Evolutionary conservation across 345 rosid species (phyloP).

Genomic region (Eutrema heterophyllum): DNA sequence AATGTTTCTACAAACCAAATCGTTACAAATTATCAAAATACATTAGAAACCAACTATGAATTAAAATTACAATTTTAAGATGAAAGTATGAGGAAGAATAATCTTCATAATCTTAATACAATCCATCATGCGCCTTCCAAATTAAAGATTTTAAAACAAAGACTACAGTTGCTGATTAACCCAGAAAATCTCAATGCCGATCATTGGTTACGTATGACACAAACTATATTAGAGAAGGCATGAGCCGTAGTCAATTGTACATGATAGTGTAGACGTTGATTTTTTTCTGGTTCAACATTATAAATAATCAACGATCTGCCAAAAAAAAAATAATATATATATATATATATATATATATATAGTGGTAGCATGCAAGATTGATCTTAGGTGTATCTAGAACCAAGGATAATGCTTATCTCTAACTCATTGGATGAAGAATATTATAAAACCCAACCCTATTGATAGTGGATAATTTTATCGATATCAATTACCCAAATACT

Average conservation of each 20-base stretch:
- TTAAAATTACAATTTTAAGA: neutral
- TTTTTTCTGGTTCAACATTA: neutral
- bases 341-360: neutral
- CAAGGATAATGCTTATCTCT: neutral
- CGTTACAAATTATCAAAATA: neutral
- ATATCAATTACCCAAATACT: too few relatives aligned
- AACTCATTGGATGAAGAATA: neutral
- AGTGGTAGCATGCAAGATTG: neutral
- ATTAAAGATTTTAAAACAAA: neutral
- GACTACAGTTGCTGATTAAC: neutral
- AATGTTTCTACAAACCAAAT: neutral
- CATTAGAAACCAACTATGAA: neutral
- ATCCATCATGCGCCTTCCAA: neutral
- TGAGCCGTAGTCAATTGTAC: neutral
- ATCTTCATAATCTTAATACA: neutral
- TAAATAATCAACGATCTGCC: neutral
- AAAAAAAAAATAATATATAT: neutral
- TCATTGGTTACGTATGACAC: neutral
- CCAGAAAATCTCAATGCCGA: neutral
- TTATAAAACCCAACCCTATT: neutral
- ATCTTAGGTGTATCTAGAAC: slow-evolving; percentile 5
- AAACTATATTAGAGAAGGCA: neutral
- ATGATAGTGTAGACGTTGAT: neutral
- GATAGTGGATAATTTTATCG: too few relatives aligned
- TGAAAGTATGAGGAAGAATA: neutral